Evolutionary conservation across 768 basidiomycete species (phyloP).

Genomic region (Lentinula aciculospora): DNA sequence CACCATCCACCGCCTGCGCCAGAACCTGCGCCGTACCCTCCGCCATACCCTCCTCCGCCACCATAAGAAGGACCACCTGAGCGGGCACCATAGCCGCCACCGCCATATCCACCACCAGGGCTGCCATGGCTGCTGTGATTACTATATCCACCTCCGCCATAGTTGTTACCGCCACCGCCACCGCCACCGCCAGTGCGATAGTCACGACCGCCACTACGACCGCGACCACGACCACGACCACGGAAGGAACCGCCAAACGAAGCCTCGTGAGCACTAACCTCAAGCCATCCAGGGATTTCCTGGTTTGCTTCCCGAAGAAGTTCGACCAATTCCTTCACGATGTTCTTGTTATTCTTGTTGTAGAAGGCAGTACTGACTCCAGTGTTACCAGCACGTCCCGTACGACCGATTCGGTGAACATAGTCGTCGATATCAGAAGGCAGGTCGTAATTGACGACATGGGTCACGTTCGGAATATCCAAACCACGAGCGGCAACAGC

Average conservation of each 20-base stretch:
- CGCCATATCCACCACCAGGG: conserved; percentile 21
- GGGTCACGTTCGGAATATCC: conserved; percentile 98
- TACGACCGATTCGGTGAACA: conserved; percentile 97
- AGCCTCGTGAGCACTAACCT: conserved; percentile 77
- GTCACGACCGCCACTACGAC: conserved; percentile 48
- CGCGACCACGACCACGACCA: conserved; percentile 48
- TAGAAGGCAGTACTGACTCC: conserved; percentile 96
- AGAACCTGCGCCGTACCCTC: conserved; percentile 16
- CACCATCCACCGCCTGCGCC: conserved; percentile 22
- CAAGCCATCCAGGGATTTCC: conserved; percentile 88
- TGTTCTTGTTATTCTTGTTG: conserved; percentile 89
- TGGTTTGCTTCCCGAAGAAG: conserved; percentile 95
- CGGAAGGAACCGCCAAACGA: conserved; percentile 55
- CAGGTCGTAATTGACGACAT: conserved; percentile 97
- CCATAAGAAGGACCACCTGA: conserved; percentile 18
- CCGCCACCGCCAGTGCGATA: conserved; percentile 28
- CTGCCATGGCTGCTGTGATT: conserved; percentile 40
- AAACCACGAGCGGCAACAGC: conserved; percentile 98
- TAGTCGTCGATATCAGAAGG: conserved; percentile 99
- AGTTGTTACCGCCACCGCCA: conserved; percentile 23
- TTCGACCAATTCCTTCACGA: conserved; percentile 88
- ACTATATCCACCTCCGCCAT: conserved; percentile 26
- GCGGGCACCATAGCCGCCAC: conserved; percentile 20
- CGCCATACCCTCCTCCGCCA: conserved; percentile 22
- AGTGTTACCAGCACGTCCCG: conserved; percentile 97